These are phyloP conservation scores for Fragaria iinumae DNA, from an alignment of 306 rosid species.

Conservation along the genomic window DNA sequence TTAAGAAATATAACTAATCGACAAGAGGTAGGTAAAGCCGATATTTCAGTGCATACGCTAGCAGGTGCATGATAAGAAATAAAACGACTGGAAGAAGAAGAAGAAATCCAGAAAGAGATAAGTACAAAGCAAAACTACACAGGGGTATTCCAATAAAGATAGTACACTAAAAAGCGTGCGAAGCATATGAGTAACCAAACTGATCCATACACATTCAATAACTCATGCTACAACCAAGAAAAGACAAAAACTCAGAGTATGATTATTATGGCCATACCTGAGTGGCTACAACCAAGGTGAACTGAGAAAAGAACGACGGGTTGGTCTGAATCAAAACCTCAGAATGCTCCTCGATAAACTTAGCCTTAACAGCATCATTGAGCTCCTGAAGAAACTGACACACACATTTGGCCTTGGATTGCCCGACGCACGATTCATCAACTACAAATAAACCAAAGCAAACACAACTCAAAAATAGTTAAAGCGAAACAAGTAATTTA, in stretches of 20 bases:
- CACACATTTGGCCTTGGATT: conserved; percentile 88
- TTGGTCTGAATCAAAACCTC: conserved; percentile 75
- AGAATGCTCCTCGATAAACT: conserved; percentile 85
- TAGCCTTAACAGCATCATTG: conserved; percentile 93
- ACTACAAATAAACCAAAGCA: conserved; percentile 36
- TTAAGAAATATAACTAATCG: background rate
- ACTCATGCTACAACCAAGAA: background rate
- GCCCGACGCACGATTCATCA: conserved; percentile 81
- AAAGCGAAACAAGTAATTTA: background rate
- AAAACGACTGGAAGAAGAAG: background rate
- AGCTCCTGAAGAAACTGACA: conserved; percentile 96
- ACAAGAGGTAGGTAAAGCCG: background rate
- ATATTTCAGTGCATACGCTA: background rate
- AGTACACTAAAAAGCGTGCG: background rate
- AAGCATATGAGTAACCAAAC: background rate
- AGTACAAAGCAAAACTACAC: background rate
- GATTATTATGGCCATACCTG: conserved; percentile 47
- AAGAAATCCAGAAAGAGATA: background rate
- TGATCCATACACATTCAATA: background rate
- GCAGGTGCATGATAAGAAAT: background rate
- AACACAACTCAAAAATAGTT: conserved; percentile 3
- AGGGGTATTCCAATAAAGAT: background rate
- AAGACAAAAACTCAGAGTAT: background rate
- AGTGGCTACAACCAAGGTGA: conserved; percentile 86
- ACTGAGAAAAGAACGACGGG: conserved; percentile 89